These are phyloP conservation scores for Pseudogymnoascus destructans DNA, from an alignment of 2,329 filamentous ascomycete genomes.

Conservation along the genomic window DNA sequence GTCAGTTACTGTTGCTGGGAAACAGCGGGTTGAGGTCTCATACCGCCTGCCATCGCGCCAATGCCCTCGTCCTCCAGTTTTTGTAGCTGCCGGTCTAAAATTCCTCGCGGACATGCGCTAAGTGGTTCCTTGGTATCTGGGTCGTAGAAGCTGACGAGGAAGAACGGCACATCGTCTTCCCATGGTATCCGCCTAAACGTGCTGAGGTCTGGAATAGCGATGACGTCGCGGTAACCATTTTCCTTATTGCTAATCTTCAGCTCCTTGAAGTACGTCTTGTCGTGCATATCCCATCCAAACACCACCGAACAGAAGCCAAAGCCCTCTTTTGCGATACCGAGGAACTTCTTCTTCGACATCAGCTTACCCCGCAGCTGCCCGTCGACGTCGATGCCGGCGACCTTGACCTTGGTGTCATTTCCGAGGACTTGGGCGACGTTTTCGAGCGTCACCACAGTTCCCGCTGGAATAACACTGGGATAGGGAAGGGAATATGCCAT, in stretches of 20 bases:
- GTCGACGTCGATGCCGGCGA: slow-evolving; percentile 79
- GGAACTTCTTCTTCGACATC: slow-evolving; percentile 84
- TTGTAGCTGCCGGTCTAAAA: slow-evolving; percentile 54
- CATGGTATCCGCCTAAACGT: slow-evolving; percentile 78
- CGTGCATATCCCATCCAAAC: slow-evolving; percentile 97
- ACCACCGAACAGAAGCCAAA: slow-evolving; percentile 93
- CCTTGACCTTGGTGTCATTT: slow-evolving; percentile 67
- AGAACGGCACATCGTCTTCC: slow-evolving; percentile 79
- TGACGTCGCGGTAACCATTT: slow-evolving; percentile 77
- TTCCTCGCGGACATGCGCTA: slow-evolving; percentile 64
- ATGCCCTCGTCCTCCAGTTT: slow-evolving; percentile 58
- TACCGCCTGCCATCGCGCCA: slow-evolving; percentile 81
- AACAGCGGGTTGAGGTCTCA: slow-evolving; percentile 23
- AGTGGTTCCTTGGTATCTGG: slow-evolving; percentile 62
- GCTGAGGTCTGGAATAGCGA: slow-evolving; percentile 66
- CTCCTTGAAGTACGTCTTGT: slow-evolving; percentile 76
- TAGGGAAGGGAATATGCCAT: background rate
- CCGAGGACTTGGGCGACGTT: slow-evolving; percentile 42
- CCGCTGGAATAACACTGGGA: background rate
- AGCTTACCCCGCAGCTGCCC: slow-evolving; percentile 81
- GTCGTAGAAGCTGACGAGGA: slow-evolving; percentile 71
- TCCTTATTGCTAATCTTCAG: slow-evolving; percentile 78
- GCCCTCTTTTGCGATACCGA: slow-evolving; percentile 64
- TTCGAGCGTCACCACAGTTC: background rate
- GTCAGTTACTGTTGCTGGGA: slow-evolving; percentile 11